Evolutionary conservation across 805 yeast genomes (phyloP).

Genomic region (Lipomyces sp.): DNA sequence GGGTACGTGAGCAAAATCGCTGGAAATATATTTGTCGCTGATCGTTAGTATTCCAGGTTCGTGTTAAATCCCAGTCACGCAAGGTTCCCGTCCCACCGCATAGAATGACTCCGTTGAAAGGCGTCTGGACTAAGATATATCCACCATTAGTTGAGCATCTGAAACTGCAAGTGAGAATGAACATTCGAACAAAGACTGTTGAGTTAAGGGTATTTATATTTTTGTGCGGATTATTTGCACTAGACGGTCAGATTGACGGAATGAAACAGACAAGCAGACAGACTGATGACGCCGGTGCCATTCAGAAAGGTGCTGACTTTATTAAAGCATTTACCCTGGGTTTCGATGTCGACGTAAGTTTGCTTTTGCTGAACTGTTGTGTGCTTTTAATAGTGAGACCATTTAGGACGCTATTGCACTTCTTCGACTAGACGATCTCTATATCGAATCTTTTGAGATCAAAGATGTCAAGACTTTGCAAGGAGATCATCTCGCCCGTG

Average conservation of each 20-base stretch:
- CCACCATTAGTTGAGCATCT: conserved; percentile 95
- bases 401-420: conserved; percentile 83
- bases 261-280: conserved; percentile 68
- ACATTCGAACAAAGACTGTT: conserved; percentile 81
- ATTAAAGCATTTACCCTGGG: conserved; percentile 94
- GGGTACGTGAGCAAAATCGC: conserved; percentile 33
- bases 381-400: background rate
- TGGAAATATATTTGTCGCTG: background rate
- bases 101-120: conserved; percentile 91
- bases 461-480: conserved; percentile 94
- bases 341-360: conserved; percentile 76
- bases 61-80: conserved; percentile 79
- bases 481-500: conserved; percentile 97
- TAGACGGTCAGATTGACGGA: background rate
- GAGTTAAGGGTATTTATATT: conserved; percentile 54
- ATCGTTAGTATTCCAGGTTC: conserved; percentile 3
- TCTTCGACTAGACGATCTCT: conserved; percentile 90
- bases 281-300: conserved; percentile 90
- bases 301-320: conserved; percentile 98
- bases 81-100: conserved; percentile 96
- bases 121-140: conserved; percentile 89
- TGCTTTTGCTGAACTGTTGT: background rate
- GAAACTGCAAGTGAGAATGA: conserved; percentile 95
- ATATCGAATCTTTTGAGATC: conserved; percentile 94
- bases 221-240: background rate